Percentiles rank a stretch among this genome's conserved stretches.
Evolutionary conservation across 1,284 basidiomycete genomes (phyloP).

Genomic region (Thecaphora frezii): DNA sequence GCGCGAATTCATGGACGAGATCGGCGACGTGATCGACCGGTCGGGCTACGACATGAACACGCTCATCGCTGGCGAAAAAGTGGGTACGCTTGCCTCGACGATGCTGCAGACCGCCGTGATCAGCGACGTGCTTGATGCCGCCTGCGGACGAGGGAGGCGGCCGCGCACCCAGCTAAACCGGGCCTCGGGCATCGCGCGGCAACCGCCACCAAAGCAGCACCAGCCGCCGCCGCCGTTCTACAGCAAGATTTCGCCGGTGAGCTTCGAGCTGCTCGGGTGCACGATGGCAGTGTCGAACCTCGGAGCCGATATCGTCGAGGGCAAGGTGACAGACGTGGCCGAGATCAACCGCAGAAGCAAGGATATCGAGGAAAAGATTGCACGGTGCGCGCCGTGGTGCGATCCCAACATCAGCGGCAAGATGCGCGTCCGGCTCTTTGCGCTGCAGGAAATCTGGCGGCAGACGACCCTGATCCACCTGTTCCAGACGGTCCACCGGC

Average conservation of each 20-base stretch:
- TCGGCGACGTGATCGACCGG: conserved; percentile 24
- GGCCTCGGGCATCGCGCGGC: no score
- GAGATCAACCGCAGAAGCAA: conserved; percentile 17
- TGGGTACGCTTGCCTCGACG: conserved; percentile 16
- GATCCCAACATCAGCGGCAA: conserved; percentile 24
- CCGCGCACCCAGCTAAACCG: conserved; percentile 11
- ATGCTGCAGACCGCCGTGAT: conserved; percentile 34
- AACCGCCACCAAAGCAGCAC: not conserved
- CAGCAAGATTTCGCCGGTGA: conserved; percentile 21
- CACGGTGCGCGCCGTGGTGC: conserved; percentile 25
- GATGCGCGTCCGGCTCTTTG: conserved; percentile 25
- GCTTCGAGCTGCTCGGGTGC: conserved; percentile 30
- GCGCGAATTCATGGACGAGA: conserved; percentile 22
- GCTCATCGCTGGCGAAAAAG: conserved; percentile 24
- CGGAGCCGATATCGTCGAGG: conserved; percentile 26
- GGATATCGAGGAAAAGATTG: conserved; percentile 27
- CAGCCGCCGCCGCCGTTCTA: conserved; percentile 14
- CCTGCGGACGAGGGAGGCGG: conserved; percentile 18
- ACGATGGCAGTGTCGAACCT: conserved; percentile 39
- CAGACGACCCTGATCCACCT: conserved; percentile 33
- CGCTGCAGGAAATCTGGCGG: conserved; percentile 41
- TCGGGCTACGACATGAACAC: conserved; percentile 28
- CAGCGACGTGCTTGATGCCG: conserved; percentile 30
- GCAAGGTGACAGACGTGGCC: conserved; percentile 4
- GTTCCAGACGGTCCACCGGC: conserved; percentile 31